These are phyloP conservation scores for Neopestalotiopsis sp. DNA, from an alignment of 2,329 filamentous ascomycete genomes.

Conservation along the genomic window DNA sequence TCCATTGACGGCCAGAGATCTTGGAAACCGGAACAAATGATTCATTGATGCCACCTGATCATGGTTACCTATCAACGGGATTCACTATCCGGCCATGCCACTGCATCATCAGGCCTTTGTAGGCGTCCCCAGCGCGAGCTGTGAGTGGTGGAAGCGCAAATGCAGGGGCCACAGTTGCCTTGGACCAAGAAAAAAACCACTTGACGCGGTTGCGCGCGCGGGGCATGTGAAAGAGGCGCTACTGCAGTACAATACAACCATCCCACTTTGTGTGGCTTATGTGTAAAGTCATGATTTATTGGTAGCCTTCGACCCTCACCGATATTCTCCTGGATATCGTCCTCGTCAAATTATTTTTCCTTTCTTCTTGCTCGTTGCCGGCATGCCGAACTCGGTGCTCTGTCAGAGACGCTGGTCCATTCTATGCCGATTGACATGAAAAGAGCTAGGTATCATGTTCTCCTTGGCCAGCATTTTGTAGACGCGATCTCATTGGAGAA, in stretches of 20 bases:
- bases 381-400: no score
- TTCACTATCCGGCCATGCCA: background rate
- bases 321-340: background rate
- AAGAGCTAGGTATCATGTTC: no score
- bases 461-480: no score
- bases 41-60: background rate
- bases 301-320: background rate
- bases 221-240: slow-evolving; percentile 3
- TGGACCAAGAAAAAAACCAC: background rate
- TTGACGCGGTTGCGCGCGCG: background rate
- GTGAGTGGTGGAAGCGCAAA: background rate
- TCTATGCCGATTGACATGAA: no score
- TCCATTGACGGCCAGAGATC: background rate
- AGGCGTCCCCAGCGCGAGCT: background rate
- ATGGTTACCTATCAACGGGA: background rate
- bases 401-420: no score
- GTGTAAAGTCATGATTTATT: background rate
- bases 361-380: no score
- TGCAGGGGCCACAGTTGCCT: background rate
- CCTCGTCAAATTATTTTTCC: background rate
- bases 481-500: no score
- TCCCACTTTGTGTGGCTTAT: slow-evolving; percentile 1
- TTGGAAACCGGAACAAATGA: background rate
- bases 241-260: background rate
- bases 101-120: background rate